phyloP scores from a whole-genome alignment of 1,284 basidiomycete genomes.

The Paramarasmius palmivorus region DNA sequence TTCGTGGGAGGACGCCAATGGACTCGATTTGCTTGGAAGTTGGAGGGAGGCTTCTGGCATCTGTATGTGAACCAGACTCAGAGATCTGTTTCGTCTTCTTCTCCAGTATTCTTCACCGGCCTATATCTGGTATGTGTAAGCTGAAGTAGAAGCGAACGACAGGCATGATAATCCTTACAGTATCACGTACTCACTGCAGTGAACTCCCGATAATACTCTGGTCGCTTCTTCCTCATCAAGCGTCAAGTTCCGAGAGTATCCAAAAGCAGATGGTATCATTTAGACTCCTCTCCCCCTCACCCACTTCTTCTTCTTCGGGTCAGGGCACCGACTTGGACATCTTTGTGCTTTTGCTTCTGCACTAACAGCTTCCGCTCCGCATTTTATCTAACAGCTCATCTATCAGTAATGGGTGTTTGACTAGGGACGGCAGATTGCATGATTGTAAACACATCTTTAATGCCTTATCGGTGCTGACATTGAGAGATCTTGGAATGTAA shows the following conservation, averaged over 20 bases:
- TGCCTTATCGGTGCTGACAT: conserved; percentile 50
- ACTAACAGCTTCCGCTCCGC: conserved; percentile 42
- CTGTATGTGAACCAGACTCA: not conserved
- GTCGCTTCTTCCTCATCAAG: conserved; percentile 51
- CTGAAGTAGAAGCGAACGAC: not conserved
- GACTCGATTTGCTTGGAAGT: too few relatives aligned
- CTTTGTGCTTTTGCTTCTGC: conserved; percentile 7
- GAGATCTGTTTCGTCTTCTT: not conserved
- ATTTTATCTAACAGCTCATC: conserved; percentile 50
- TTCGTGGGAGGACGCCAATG: not conserved
- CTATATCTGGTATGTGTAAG: not conserved
- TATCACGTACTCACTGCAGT: conserved; percentile 34
- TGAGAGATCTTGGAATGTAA: conserved; percentile 49
- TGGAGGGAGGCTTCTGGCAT: too few relatives aligned
- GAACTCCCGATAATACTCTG: conserved; percentile 49
- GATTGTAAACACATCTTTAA: conserved; percentile 50
- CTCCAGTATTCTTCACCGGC: conserved; percentile 8
- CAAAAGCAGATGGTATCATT: conserved; percentile 17
- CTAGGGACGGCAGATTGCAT: conserved; percentile 42
- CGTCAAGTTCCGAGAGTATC: conserved; percentile 47
- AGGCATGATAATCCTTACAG: conserved; percentile 17
- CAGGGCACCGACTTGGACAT: not conserved
- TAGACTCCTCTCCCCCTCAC: conserved; percentile 24
- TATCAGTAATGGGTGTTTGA: conserved; percentile 44
- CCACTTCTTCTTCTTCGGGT: conserved; percentile 8